These are phyloP conservation scores for Podospora tetraspora DNA, from an alignment of 495 filamentous ascomycete species.

Conservation along the genomic window DNA sequence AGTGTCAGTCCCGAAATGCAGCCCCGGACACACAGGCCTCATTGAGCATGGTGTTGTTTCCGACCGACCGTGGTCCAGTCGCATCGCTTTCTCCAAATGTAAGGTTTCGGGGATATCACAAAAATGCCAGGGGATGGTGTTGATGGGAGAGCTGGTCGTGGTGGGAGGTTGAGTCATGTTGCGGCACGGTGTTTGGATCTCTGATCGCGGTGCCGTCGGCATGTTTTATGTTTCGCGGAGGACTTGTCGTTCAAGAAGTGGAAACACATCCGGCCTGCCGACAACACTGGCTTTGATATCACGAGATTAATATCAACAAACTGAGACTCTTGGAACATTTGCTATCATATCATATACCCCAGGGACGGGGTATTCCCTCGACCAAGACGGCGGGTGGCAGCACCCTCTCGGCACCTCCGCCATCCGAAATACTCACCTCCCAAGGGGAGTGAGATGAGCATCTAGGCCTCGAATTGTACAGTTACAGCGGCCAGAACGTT, in stretches of 20 bases:
- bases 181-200: too few relatives aligned
- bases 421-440: background rate
- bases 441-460: background rate
- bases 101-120: background rate
- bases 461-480: background rate
- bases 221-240: background rate
- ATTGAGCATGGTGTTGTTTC: background rate
- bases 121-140: background rate
- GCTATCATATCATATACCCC: background rate
- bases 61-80: background rate
- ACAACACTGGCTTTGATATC: background rate
- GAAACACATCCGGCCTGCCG: background rate
- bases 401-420: background rate
- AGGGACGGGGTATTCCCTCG: background rate
- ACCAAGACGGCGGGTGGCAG: background rate
- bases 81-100: background rate
- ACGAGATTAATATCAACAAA: background rate
- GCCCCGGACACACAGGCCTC: background rate
- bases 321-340: background rate
- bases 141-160: background rate
- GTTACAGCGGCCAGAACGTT: background rate
- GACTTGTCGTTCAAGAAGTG: background rate
- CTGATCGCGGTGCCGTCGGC: too few relatives aligned
- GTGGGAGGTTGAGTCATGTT: background rate
- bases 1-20: background rate